phyloP scores from a whole-genome alignment of 805 yeast genomes.

The Saccharomycopsis selenospora region DNA sequence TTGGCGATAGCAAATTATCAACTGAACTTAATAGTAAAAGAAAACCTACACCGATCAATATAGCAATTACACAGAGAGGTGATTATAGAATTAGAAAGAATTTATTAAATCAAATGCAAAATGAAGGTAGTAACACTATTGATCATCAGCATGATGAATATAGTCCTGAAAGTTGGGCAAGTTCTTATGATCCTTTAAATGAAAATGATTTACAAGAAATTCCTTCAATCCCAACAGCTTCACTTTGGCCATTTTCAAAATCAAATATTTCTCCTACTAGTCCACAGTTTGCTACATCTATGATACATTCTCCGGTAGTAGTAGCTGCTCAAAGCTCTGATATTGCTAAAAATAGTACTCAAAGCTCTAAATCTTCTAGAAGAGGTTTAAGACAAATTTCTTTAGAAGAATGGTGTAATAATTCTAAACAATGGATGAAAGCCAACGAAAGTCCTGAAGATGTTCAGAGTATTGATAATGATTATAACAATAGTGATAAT shows the following conservation, averaged over 20 bases:
- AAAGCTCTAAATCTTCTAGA: constrained; percentile 1
- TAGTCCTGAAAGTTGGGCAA: constrained; percentile 4
- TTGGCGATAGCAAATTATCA: neutral
- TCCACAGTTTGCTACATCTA: neutral
- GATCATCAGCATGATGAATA: neutral
- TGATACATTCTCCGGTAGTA: neutral
- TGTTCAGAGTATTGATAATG: neutral
- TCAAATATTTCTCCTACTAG: neutral
- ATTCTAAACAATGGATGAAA: constrained; percentile 10
- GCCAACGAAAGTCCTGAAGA: neutral
- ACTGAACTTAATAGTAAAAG: constrained; percentile 1
- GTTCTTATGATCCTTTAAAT: constrained; percentile 3
- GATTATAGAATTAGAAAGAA: neutral
- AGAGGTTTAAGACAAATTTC: constrained; percentile 8
- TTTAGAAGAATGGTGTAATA: constrained; percentile 10
- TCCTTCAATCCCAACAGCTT: constrained; percentile 16
- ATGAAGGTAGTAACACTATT: neutral
- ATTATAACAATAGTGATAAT: too few relatives aligned
- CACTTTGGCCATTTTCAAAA: constrained; percentile 18
- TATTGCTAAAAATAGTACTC: neutral
- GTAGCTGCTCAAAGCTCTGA: neutral
- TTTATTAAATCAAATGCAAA: neutral
- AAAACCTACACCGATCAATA: neutral
- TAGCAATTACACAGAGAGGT: neutral
- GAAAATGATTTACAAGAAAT: constrained; percentile 12